phyloP scores from a whole-genome alignment of 306 rosid genomes.

The Acmispon strigosus region DNA sequence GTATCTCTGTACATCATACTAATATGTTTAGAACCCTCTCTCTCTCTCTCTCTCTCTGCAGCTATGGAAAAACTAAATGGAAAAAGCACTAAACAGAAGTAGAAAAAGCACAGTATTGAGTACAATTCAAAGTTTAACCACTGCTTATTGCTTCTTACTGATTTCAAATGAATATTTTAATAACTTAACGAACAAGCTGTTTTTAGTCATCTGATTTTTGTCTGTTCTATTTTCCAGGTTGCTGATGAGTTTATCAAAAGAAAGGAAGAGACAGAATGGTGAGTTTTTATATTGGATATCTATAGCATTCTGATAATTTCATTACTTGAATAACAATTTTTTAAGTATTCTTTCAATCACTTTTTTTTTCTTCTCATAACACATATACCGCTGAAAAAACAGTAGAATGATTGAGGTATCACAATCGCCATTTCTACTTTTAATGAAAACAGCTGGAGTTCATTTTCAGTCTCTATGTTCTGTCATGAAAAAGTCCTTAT shows the following conservation, averaged over 20 bases:
- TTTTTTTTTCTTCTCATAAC: neutral
- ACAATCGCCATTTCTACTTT: neutral
- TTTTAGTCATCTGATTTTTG: slow-evolving; percentile 11
- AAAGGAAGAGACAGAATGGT: slow-evolving; percentile 93
- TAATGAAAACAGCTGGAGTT: neutral
- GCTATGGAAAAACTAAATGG: neutral
- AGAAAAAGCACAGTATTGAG: neutral
- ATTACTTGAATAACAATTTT: neutral
- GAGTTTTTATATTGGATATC: slow-evolving; percentile 18
- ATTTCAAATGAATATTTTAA: neutral
- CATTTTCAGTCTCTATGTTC: neutral
- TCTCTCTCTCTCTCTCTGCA: neutral
- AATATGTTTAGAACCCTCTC: neutral
- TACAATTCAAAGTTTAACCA: neutral
- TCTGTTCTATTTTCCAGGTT: slow-evolving; percentile 46
- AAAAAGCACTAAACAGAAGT: neutral
- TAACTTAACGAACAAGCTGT: neutral
- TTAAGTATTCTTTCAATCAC: neutral
- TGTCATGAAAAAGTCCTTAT: neutral
- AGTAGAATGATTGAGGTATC: neutral
- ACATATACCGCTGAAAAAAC: neutral
- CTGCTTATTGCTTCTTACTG: neutral
- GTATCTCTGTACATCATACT: neutral
- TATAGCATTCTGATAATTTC: slow-evolving; percentile 9
- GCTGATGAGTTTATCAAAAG: slow-evolving; percentile 90